Base-by-base conservation (phyloP, 148 eudicot genomes). In the Camellia lanceoleosa region DNA sequence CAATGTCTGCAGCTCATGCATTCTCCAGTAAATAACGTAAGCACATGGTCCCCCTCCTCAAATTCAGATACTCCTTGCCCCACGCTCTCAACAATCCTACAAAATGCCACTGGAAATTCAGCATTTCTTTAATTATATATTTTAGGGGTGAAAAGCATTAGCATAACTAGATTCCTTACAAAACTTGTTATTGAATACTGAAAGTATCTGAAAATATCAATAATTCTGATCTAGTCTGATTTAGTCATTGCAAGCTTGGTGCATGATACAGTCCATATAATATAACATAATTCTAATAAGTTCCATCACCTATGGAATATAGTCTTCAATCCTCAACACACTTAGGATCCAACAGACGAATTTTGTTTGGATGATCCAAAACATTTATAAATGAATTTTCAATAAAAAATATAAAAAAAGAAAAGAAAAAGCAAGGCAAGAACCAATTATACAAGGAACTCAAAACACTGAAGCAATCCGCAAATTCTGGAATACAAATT, bases 41-140 rank as follows among this genome's bases (percentile, higher is more conserved):
- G 97, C 78, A 96, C 98, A 49, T 92, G 99, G 85, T 96, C 99
- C 47, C 99, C 99, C 74, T 80, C 85, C 84, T 79, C 81, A 77
- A 96, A 96, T 85, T 96, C 99, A 60, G 92, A 91, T 52, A 93
- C 98, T 59, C 92, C 98, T 83, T 88, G 70, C 47, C 99, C 99
- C 71, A 96, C 91, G 76, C 98, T 92, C 89, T 96, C 99, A 54
- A 96, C 97, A 73, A 96, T 90, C 86, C 99, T 96, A 91, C 89
- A 85, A 66, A 67, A 66, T 30, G 19, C 75, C 46, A 20, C 74
- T 43, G 44, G 7, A 30, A 23, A 30, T 30, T 79, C 41, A 82
- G 82, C 59, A 77, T 46, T 9, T 75, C 23, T 19, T 20, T 15
- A 3, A 56, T 54, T 73, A 43, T 38, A n/a, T 11, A 23, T 23